phyloP scores from a whole-genome alignment of 164 flowering plant species.

The Sextonia rubra region DNA sequence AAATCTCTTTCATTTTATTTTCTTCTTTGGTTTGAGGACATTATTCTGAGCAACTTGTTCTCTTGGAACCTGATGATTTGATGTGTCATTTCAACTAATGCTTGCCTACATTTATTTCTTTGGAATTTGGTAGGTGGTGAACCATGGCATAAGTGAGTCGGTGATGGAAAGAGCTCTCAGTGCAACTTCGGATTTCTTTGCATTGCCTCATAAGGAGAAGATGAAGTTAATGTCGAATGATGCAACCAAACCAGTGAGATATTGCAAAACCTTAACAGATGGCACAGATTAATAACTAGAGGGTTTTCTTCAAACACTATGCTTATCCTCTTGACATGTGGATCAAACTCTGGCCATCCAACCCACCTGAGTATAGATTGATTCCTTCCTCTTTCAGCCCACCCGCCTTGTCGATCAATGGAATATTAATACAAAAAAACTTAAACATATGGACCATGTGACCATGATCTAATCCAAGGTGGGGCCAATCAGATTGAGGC shows the following conservation, averaged over 20 bases:
- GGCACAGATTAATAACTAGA: constrained; percentile 47
- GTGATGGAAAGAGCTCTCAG: constrained; percentile 28
- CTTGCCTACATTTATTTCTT: neutral
- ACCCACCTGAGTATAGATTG: constrained; percentile 33
- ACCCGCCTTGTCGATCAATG: too few relatives aligned
- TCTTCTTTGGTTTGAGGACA: too few relatives aligned
- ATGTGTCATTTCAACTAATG: too few relatives aligned
- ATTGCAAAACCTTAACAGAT: constrained; percentile 33
- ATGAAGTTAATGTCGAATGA: constrained; percentile 32
- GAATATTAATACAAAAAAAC: too few relatives aligned
- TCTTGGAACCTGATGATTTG: too few relatives aligned
- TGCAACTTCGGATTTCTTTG: constrained; percentile 32
- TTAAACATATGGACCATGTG: too few relatives aligned
- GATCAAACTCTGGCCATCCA: constrained; percentile 43
- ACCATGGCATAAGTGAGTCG: constrained; percentile 39
- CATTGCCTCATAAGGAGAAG: constrained; percentile 35
- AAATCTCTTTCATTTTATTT: too few relatives aligned
- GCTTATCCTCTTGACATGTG: constrained; percentile 46
- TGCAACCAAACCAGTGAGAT: constrained; percentile 50
- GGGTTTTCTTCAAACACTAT: constrained; percentile 58
- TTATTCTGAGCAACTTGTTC: too few relatives aligned
- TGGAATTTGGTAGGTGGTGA: constrained; percentile 26
- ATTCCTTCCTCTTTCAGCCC: neutral
- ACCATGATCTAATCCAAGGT: too few relatives aligned
- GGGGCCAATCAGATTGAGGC: too few relatives aligned